Conservation (phyloP, 495 filamentous ascomycete genomes). For the Hypoxylon perforatum region DNA sequence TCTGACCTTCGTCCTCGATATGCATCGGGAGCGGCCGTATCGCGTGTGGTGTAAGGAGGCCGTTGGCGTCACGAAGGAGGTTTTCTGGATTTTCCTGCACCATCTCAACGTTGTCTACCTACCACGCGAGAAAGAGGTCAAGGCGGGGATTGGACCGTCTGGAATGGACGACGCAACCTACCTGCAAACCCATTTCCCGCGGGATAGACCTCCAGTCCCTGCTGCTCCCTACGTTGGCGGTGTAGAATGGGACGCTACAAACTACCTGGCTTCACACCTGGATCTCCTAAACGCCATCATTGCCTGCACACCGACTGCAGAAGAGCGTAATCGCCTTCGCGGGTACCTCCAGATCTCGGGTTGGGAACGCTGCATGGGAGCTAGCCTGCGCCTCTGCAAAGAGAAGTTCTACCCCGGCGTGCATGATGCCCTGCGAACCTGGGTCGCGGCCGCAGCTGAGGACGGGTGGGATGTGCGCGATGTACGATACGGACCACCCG, state of each 20-base stretch:
- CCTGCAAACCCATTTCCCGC: slow-evolving; percentile 81
- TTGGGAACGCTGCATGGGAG: slow-evolving; percentile 91
- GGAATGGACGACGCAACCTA: slow-evolving; percentile 59
- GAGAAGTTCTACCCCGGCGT: slow-evolving; percentile 95
- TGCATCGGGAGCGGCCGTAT: slow-evolving; percentile 88
- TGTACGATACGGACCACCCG: slow-evolving; percentile 78
- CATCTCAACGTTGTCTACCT: slow-evolving; percentile 86
- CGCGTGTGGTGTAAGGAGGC: slow-evolving; percentile 94
- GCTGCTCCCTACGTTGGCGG: slow-evolving; percentile 97
- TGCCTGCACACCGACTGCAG: slow-evolving; percentile 77
- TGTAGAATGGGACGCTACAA: slow-evolving; percentile 98
- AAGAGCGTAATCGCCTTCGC: slow-evolving; percentile 83
- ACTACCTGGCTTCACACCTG: slow-evolving; percentile 90
- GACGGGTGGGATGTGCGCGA: slow-evolving; percentile 86
- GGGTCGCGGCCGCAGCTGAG: slow-evolving; percentile 86
- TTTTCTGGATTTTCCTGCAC: slow-evolving; percentile 99
- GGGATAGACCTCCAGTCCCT: slow-evolving; percentile 88
- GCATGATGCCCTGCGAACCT: slow-evolving; percentile 87
- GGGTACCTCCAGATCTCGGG: slow-evolving; percentile 82
- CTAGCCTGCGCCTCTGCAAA: slow-evolving; percentile 87
- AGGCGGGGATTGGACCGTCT: slow-evolving; percentile 35
- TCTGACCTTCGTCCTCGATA: slow-evolving; percentile 86
- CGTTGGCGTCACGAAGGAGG: slow-evolving; percentile 92
- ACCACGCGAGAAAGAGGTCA: slow-evolving; percentile 49
- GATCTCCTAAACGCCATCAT: slow-evolving; percentile 93